Evolutionary conservation across 2,329 filamentous ascomycete genomes (phyloP), one percentile per base, ranked within the genome.

Genomic region (Ascochyta koolunga): DNA sequence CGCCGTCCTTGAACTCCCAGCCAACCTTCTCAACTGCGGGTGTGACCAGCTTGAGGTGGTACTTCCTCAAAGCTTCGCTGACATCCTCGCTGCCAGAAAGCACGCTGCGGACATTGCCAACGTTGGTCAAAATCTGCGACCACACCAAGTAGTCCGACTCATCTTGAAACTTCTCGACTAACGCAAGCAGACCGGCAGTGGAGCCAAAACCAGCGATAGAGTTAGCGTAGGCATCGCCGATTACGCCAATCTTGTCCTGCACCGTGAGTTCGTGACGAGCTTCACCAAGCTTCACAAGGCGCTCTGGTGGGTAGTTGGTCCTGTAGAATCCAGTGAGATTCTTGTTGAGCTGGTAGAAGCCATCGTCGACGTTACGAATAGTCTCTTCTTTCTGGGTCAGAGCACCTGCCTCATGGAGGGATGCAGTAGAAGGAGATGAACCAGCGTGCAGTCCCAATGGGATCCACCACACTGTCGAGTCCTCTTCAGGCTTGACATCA

Each of bases 391-490:
- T 97, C 51, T 83, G 79, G 0, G 87, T 89, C 38, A 99, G 80
- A 45, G 90, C 87, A 32, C 88, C 80, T 18, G 84, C 80, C 53
- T 88, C 80, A 47, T 89, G 80, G 7, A 83, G 85, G 29, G 85
- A 78, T 27, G 87, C 79, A 19, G 88, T 82, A 32, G 82, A 61
- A 31, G 67, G 65, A n/a, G 67, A 79, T 2, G 68, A 59, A 67
- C 91, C 91, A 47, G 91, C 89, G 73, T 92, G 89, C 24, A 99
- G 80, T 13, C 89, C 89, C 27, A 99, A 83, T 15, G 95, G 95
- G 56, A 98, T 86, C 93, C 95, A 99, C 95, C 95, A 99, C 18
- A 86, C 87, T 3, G 93, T 97, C 68, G 89, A 82, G 69, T 99
- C 93, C 64, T 99, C 95, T 69, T 96, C 90, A 1, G 91, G 82